Conservation (phyloP, 2,329 filamentous ascomycete species). For the Calonectria fujianensis region DNA sequence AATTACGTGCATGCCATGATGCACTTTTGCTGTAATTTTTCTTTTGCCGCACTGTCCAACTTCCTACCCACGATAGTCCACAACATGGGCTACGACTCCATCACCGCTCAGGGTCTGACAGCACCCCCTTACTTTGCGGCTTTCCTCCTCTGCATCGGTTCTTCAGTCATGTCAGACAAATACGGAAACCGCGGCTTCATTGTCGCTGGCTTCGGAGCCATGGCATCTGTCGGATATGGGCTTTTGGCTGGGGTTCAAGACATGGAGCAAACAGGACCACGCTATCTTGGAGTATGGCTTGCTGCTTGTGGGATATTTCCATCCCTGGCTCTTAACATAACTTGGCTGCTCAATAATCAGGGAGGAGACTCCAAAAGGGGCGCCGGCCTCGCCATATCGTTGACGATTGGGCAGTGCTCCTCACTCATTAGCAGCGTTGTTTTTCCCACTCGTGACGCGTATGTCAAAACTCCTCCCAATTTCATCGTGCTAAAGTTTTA, state of each 20-base stretch:
- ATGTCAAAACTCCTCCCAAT: neutral
- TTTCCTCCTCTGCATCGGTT: slow-evolving; percentile 37
- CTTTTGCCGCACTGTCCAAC: slow-evolving; percentile 42
- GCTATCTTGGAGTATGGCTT: slow-evolving; percentile 35
- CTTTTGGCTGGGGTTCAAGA: slow-evolving; percentile 36
- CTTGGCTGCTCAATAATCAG: slow-evolving; percentile 44
- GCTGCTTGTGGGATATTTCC: slow-evolving; percentile 42
- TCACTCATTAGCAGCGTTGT: slow-evolving; percentile 42
- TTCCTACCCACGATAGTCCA: slow-evolving; percentile 43
- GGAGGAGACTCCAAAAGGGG: slow-evolving; percentile 43
- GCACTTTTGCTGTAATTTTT: slow-evolving; percentile 44
- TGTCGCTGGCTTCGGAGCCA: slow-evolving; percentile 25
- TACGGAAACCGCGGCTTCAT: slow-evolving; percentile 40
- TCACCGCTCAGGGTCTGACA: slow-evolving; percentile 41
- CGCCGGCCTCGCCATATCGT: slow-evolving; percentile 40
- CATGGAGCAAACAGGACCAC: slow-evolving; percentile 18
- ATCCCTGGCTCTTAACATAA: slow-evolving; percentile 41
- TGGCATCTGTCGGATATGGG: slow-evolving; percentile 25
- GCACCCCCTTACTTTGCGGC: slow-evolving; percentile 39
- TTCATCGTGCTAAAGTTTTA: neutral
- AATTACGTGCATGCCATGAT: slow-evolving; percentile 42
- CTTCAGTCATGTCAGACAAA: slow-evolving; percentile 34
- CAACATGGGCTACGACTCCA: slow-evolving; percentile 39
- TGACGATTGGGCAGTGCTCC: slow-evolving; percentile 40
- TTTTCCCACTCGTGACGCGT: slow-evolving; percentile 40